A percentile compares a stretch with the other conserved stretches of the same genome.
phyloP scores from a whole-genome alignment of 345 rosid genomes.

The Boechera stricta region DNA sequence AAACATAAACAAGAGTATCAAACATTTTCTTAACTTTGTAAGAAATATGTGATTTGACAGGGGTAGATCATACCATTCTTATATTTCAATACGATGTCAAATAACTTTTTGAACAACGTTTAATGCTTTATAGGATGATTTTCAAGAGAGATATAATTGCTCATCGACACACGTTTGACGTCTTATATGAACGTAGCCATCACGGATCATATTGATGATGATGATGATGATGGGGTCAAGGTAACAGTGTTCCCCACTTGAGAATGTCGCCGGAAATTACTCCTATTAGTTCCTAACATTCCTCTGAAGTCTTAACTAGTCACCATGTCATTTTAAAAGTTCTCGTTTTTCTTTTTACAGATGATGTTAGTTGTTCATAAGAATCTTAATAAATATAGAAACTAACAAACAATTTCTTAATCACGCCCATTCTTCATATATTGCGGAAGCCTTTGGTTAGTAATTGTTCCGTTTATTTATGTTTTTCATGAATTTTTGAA shows the following conservation, averaged over 20 bases:
- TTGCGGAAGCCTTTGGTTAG: conserved; percentile 6
- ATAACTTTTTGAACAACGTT: conserved; percentile 18
- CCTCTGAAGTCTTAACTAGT: not conserved
- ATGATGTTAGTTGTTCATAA: not conserved
- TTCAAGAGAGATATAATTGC: conserved; percentile 43
- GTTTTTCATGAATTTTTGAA: not conserved
- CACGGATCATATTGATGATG: conserved; percentile 28
- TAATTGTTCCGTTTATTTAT: not conserved
- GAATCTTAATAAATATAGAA: not conserved
- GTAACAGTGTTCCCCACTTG: conserved; percentile 39
- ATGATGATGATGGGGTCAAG: conserved; percentile 36
- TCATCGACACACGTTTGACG: conserved; percentile 29
- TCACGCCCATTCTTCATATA: conserved; percentile 1
- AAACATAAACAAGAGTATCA: conserved; percentile 12
- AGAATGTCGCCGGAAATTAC: conserved; percentile 44
- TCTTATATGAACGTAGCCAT: conserved; percentile 34
- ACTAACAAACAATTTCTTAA: conserved; percentile 1
- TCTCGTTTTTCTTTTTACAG: not conserved
- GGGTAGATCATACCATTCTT: conserved; percentile 27
- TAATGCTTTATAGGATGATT: conserved; percentile 13
- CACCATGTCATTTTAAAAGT: not conserved
- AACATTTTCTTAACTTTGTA: conserved; percentile 8
- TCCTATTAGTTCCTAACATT: conserved; percentile 16
- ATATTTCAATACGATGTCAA: conserved; percentile 9
- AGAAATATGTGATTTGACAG: conserved; percentile 31